Conservation (phyloP, 805 yeast genomes). For the Nakazawaea laoshanensis region DNA sequence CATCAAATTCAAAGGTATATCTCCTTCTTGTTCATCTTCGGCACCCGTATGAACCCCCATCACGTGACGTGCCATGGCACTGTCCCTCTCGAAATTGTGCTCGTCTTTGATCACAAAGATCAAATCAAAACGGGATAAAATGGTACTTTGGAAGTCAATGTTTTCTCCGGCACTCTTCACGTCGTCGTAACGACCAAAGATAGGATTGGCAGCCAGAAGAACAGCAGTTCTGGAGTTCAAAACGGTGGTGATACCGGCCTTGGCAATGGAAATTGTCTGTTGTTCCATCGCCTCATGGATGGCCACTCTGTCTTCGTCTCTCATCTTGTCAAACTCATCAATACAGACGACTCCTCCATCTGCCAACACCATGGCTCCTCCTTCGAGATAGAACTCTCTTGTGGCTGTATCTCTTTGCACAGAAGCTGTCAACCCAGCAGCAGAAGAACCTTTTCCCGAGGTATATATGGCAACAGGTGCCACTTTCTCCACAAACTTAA, state of each 20-base stretch:
- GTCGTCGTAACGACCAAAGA: constrained; percentile 94
- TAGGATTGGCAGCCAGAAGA: constrained; percentile 96
- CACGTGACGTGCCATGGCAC: constrained; percentile 88
- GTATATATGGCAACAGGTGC: constrained; percentile 94
- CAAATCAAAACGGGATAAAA: constrained; percentile 97
- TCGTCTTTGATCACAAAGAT: constrained; percentile 95
- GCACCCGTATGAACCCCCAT: constrained; percentile 90
- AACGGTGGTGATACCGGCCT: constrained; percentile 97
- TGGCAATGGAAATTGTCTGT: constrained; percentile 96
- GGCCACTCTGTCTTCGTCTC: constrained; percentile 98
- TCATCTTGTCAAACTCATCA: constrained; percentile 98
- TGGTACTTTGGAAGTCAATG: constrained; percentile 95
- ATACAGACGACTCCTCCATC: constrained; percentile 99
- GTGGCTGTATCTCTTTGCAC: constrained; percentile 88
- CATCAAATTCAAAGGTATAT: constrained; percentile 85
- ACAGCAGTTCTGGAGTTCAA: constrained; percentile 94
- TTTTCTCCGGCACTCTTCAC: constrained; percentile 96
- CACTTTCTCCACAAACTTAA: constrained; percentile 91
- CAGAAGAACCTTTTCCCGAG: constrained; percentile 98
- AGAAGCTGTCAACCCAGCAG: constrained; percentile 98
- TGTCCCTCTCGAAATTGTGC: constrained; percentile 79
- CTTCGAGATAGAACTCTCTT: constrained; percentile 91
- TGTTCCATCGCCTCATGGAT: constrained; percentile 99
- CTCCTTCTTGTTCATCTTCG: constrained; percentile 54
- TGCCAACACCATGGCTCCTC: constrained; percentile 99